Percentiles rank a stretch among this genome's conserved stretches.
Evolutionary conservation across 2,329 filamentous ascomycete genomes (phyloP).

Genomic region (Didymella lethalis): DNA sequence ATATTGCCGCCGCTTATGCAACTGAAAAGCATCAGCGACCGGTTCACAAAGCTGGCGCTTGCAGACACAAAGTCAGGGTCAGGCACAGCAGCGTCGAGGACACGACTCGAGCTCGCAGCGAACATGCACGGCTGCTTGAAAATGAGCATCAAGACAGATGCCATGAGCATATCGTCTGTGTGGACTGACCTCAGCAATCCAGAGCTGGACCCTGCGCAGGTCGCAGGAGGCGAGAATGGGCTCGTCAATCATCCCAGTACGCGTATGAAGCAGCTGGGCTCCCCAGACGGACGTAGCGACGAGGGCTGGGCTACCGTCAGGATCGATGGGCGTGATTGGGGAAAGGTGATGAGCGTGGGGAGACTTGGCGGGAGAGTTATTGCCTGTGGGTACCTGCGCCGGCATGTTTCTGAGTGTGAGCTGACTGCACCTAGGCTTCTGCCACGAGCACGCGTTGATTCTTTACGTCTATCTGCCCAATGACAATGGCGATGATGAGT

Average conservation of each 20-base stretch:
- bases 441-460: constrained; percentile 79
- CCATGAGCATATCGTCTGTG: constrained; percentile 81
- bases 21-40: constrained; percentile 91
- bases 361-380: constrained; percentile 89
- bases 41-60: constrained; percentile 82
- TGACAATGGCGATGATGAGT: constrained; percentile 73
- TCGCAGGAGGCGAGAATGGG: constrained; percentile 69
- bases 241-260: constrained; percentile 84
- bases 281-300: constrained; percentile 70
- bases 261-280: constrained; percentile 69
- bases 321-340: constrained; percentile 95
- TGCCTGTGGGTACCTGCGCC: constrained; percentile 68
- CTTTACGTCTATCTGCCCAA: constrained; percentile 82
- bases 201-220: constrained; percentile 78
- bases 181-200: constrained; percentile 91
- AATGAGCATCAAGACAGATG: constrained; percentile 81
- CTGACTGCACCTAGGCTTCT: constrained; percentile 63
- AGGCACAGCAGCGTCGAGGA: constrained; percentile 38
- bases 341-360: constrained; percentile 89
- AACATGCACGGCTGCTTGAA: constrained; percentile 93
- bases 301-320: constrained; percentile 87
- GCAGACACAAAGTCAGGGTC: constrained; percentile 49
- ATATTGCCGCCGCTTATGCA: constrained; percentile 85
- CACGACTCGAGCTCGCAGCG: constrained; percentile 82
- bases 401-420: background rate